Evolutionary conservation across 768 basidiomycete species (phyloP), one percentile per base, ranked within the genome.

Genomic region (Coprinopsis strossmayeri): DNA sequence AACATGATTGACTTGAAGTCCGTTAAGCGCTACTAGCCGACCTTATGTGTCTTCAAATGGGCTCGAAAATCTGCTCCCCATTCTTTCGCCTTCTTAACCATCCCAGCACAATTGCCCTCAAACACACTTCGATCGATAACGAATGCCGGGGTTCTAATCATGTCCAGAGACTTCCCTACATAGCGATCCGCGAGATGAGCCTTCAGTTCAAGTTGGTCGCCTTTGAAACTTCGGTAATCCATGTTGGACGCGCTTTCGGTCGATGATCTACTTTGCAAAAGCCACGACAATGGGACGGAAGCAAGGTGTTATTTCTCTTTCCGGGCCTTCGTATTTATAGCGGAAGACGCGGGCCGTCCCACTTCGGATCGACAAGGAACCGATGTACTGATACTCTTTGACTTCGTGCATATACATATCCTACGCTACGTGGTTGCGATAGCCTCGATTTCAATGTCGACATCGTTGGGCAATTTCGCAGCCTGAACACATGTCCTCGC

Each of bases 21-120:
- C 27, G 18, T 9, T 20, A 25, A 17, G 10, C 34, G 15, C 24
- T 9, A 30, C 58, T 20, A 20, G 7, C 39, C 23, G 59, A 82
- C 85, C 73, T 89, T 89, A 61, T 89, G 86, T 0, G 85, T 87
- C 67, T 93, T 94, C 45, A 93, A 73, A 63, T 93, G 91, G 3
- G 83, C 87, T 41, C 91, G 72, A 63, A 93, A 92, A 7, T 59
- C 69, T 13, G 86, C 81, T 1, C 81, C 82, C 76, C 84, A 85
- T 23, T 72, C 70, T 47, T 71, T 71, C 12, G 86, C 79, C 34
- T 78, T 81, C 42, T 69, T 61, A 54, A 86, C 83, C 83, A 93
- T 90, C 49, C 62, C 67, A 10, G 74, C 74, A 62, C 88, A 91
- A 61, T 93, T 93, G 25, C 72, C 63, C 28, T 77, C 77, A 62